Conservation (phyloP, 352 stramenopile genomes). For the Aphanomyces cochlioides region DNA sequence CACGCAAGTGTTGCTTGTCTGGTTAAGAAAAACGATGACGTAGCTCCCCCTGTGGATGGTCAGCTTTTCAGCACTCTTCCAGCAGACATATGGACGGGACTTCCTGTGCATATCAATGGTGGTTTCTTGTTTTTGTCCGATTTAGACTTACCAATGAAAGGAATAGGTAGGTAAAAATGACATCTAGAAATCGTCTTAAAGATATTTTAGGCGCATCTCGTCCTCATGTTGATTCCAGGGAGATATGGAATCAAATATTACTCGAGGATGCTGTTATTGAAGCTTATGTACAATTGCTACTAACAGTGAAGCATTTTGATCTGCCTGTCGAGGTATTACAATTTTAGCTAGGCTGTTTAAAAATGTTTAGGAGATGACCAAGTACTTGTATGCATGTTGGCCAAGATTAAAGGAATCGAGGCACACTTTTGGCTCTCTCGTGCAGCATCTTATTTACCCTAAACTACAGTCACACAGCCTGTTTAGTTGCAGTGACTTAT, state of each 20-base stretch:
- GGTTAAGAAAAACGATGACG: slow-evolving; percentile 45
- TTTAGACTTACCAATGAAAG: slow-evolving; percentile 1
- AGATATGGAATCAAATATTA: slow-evolving; percentile 59
- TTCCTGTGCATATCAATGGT: slow-evolving; percentile 71
- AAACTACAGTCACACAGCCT: slow-evolving; percentile 46
- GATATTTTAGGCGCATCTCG: not conserved
- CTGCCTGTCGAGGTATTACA: not conserved
- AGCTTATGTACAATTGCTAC: slow-evolving; percentile 62
- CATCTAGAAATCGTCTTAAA: not conserved
- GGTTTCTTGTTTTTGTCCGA: slow-evolving; percentile 41
- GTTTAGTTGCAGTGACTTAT: slow-evolving; percentile 68
- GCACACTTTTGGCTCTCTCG: slow-evolving; percentile 37
- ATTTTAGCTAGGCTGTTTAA: not conserved
- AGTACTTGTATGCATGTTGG: slow-evolving; percentile 64
- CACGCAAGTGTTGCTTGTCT: slow-evolving; percentile 65
- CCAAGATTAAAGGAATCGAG: slow-evolving; percentile 42
- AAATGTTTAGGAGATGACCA: slow-evolving; percentile 30
- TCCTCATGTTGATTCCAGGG: not conserved
- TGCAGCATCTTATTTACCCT: slow-evolving; percentile 48
- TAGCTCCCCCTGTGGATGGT: slow-evolving; percentile 41
- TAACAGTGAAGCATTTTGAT: slow-evolving; percentile 37
- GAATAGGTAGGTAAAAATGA: slow-evolving; percentile 4
- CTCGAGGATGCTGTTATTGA: slow-evolving; percentile 61
- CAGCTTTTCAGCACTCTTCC: slow-evolving; percentile 59
- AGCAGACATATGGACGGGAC: slow-evolving; percentile 43